phyloP scores from a whole-genome alignment of 2,329 filamentous ascomycete genomes.

The Fusarium multiceps region DNA sequence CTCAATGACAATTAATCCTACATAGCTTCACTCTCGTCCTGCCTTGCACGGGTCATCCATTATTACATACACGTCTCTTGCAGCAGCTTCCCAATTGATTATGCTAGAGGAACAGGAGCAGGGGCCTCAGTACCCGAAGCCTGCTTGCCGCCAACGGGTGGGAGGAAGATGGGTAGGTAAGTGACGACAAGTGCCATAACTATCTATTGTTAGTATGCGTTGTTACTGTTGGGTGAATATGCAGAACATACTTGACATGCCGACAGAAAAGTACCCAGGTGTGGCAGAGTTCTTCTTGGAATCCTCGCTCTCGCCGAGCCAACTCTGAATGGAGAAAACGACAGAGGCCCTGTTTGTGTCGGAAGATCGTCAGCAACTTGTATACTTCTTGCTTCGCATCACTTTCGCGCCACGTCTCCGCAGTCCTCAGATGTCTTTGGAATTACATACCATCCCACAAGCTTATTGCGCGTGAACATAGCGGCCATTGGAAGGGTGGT shows the following conservation, averaged over 20 bases:
- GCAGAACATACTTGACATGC: constrained; percentile 76
- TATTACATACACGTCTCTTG: constrained; percentile 12
- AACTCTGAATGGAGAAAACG: constrained; percentile 78
- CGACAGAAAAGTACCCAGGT: constrained; percentile 76
- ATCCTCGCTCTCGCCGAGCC: constrained; percentile 80
- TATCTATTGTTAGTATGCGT: constrained; percentile 47
- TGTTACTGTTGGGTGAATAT: not conserved
- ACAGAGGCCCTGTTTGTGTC: constrained; percentile 71
- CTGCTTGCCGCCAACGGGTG: constrained; percentile 49
- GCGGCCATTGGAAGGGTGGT: constrained; percentile 93
- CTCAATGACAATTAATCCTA: constrained; percentile 17
- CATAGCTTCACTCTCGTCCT: not conserved
- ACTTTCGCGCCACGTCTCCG: constrained; percentile 9
- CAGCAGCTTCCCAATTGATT: not conserved
- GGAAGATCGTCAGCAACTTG: constrained; percentile 12
- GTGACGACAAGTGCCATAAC: constrained; percentile 69
- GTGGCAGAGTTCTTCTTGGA: constrained; percentile 72
- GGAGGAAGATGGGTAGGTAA: constrained; percentile 64
- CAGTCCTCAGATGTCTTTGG: not conserved
- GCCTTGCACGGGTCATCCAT: not conserved
- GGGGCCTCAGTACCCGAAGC: constrained; percentile 51
- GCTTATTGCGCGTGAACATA: constrained; percentile 84
- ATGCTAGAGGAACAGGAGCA: constrained; percentile 35
- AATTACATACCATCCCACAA: constrained; percentile 69
- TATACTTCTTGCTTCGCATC: not conserved